A percentile compares a stretch with the other conserved stretches of the same genome.
phyloP scores from a whole-genome alignment of 306 rosid genomes.

The Prunus kanzakura region DNA sequence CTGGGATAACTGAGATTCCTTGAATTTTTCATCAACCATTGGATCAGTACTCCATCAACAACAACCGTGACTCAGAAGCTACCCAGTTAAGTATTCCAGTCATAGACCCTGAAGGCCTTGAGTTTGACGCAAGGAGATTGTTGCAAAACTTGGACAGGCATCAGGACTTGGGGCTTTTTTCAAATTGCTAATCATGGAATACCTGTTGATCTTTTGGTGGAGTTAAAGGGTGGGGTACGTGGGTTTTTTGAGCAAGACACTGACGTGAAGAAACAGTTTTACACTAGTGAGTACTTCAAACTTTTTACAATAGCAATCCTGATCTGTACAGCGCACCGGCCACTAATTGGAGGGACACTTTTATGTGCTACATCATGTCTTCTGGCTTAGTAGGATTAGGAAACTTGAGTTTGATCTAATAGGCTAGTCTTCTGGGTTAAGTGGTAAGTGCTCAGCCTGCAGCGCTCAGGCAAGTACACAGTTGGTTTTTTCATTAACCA shows the following conservation, averaged over 20 bases:
- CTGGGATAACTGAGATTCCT: constrained; percentile 49
- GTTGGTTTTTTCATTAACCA: no score
- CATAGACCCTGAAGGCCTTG: constrained; percentile 33
- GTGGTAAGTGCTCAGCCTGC: no score
- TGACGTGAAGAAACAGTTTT: constrained; percentile 29
- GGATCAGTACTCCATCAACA: not conserved
- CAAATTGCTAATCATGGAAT: constrained; percentile 45
- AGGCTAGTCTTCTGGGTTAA: no score
- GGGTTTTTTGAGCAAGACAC: constrained; percentile 37
- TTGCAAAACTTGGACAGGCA: constrained; percentile 25
- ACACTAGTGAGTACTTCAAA: constrained; percentile 17
- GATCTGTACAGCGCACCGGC: constrained; percentile 17
- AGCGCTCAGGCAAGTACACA: no score
- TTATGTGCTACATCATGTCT: not conserved
- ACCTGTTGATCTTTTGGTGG: constrained; percentile 28
- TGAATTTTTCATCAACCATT: constrained; percentile 24
- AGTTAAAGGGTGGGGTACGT: constrained; percentile 27
- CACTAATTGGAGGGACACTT: constrained; percentile 13
- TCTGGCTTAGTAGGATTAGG: not conserved
- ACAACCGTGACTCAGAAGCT: not conserved
- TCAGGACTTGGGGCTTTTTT: constrained; percentile 38
- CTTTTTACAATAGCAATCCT: constrained; percentile 30
- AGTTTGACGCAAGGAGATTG: constrained; percentile 12
- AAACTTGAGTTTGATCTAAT: not conserved
- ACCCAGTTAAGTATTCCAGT: constrained; percentile 19